These are phyloP conservation scores for Plectosphaerella sp. DNA, from an alignment of 2,329 filamentous ascomycete species.

Conservation along the genomic window DNA sequence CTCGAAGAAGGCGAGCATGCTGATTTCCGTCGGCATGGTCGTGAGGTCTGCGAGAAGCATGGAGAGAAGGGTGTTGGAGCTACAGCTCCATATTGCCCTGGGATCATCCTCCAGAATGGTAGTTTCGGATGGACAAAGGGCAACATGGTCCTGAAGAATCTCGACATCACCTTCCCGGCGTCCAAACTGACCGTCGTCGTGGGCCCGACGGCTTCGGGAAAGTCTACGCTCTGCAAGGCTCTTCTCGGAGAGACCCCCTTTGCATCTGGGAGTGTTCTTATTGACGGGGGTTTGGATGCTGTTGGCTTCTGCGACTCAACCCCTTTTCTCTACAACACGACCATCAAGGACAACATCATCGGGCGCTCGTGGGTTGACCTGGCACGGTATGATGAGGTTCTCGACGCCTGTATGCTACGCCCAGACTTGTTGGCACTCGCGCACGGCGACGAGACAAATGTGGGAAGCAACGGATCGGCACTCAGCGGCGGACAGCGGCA, in stretches of 20 bases:
- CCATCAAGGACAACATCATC: slow-evolving; percentile 18
- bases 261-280: slow-evolving; percentile 11
- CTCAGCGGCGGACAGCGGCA: slow-evolving; percentile 30
- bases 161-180: slow-evolving; percentile 25
- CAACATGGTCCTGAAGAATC: slow-evolving; percentile 19
- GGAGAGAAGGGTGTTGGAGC: not conserved
- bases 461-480: slow-evolving; percentile 27
- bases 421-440: slow-evolving; percentile 18
- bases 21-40: not conserved
- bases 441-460: slow-evolving; percentile 21
- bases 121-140: slow-evolving; percentile 26
- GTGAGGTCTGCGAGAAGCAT: not conserved
- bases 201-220: slow-evolving; percentile 34
- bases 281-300: slow-evolving; percentile 8
- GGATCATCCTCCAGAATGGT: slow-evolving; percentile 12
- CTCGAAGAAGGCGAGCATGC: slow-evolving; percentile 16
- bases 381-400: slow-evolving; percentile 12
- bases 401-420: slow-evolving; percentile 13
- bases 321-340: slow-evolving; percentile 16
- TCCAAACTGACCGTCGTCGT: slow-evolving; percentile 30
- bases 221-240: slow-evolving; percentile 34
- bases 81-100: not conserved
- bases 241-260: slow-evolving; percentile 24
- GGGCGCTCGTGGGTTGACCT: slow-evolving; percentile 13
- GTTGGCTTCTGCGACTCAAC: slow-evolving; percentile 28